A percentile compares a stretch with the other conserved stretches of the same genome.
phyloP scores from a whole-genome alignment of 1,284 basidiomycete species.

The Austroboletus novae-zelandiae region DNA sequence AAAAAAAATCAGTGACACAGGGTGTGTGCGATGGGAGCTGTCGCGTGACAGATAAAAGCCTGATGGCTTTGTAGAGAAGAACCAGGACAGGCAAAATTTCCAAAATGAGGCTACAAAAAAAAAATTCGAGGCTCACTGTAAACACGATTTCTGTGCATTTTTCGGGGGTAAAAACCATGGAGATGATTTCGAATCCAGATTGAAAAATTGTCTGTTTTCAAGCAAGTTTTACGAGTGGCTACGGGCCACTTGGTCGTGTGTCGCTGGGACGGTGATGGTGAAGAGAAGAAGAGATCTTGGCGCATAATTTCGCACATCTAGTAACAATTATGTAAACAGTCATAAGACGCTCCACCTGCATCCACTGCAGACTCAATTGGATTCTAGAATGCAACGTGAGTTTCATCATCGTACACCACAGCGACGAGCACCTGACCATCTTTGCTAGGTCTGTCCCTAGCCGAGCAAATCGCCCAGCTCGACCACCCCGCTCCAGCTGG shows the following conservation, averaged over 20 bases:
- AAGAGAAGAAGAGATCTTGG: slow-evolving; percentile 22
- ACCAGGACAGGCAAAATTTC: slow-evolving; percentile 19
- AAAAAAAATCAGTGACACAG: slow-evolving; percentile 35
- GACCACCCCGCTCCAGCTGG: slow-evolving; percentile 69
- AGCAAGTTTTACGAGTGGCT: slow-evolving; percentile 23
- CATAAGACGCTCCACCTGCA: background rate
- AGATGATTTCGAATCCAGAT: slow-evolving; percentile 47
- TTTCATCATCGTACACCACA: slow-evolving; percentile 4
- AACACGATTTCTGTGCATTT: slow-evolving; percentile 52
- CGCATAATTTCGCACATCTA: slow-evolving; percentile 22
- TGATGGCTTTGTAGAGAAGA: slow-evolving; percentile 27
- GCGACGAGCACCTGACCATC: slow-evolving; percentile 3
- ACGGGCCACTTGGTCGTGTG: slow-evolving; percentile 31
- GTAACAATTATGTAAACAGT: slow-evolving; percentile 36
- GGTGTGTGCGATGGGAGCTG: slow-evolving; percentile 30
- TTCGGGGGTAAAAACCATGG: slow-evolving; percentile 47
- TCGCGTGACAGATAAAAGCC: slow-evolving; percentile 37
- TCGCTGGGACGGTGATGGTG: slow-evolving; percentile 34
- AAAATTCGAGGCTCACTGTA: slow-evolving; percentile 36
- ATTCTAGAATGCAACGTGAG: slow-evolving; percentile 31
- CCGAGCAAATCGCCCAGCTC: slow-evolving; percentile 80
- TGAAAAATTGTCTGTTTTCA: slow-evolving; percentile 27
- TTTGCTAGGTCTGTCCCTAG: slow-evolving; percentile 59
- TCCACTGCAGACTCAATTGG: background rate
- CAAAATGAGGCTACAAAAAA: slow-evolving; percentile 28